Conservation (phyloP, 1,284 basidiomycete species). For the Apiotrichum akiyoshidainum region DNA sequence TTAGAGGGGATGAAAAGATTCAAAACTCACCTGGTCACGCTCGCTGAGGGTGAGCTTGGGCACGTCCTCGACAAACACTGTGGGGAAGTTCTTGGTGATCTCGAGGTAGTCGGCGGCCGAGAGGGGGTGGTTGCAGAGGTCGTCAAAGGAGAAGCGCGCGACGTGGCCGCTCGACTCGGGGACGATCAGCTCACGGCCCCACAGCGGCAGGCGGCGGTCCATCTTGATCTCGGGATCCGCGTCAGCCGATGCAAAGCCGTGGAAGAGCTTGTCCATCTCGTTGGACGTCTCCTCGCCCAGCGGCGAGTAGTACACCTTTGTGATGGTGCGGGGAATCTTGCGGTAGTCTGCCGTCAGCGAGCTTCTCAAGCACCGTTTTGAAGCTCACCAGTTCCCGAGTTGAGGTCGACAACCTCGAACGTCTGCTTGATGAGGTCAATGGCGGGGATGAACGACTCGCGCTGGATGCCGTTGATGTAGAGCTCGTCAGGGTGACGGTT, state of each 20-base stretch:
- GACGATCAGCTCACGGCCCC: constrained; percentile 79
- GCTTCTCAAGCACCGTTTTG: no score
- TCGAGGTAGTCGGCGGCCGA: constrained; percentile 96
- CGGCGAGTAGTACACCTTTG: constrained; percentile 87
- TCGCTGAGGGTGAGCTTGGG: constrained; percentile 82
- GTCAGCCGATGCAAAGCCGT: constrained; percentile 57
- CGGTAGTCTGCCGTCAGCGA: constrained; percentile 70
- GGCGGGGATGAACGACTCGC: constrained; percentile 91
- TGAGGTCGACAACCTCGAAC: constrained; percentile 83
- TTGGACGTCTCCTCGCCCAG: constrained; percentile 61
- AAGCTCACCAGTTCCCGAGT: constrained; percentile 81
- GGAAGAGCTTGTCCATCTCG: constrained; percentile 74
- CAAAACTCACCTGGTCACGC: constrained; percentile 71
- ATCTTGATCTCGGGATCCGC: constrained; percentile 58
- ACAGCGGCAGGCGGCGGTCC: constrained; percentile 71
- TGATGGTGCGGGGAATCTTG: constrained; percentile 80
- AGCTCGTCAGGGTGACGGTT: constrained; percentile 97
- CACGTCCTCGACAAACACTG: constrained; percentile 82
- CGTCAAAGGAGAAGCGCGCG: constrained; percentile 81
- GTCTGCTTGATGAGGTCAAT: constrained; percentile 87
- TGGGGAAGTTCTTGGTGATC: constrained; percentile 80
- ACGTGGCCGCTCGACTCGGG: constrained; percentile 74
- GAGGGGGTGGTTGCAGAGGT: constrained; percentile 84
- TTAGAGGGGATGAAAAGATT: neutral
- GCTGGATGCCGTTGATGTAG: constrained; percentile 98